Conservation (phyloP, 768 basidiomycete species). For the Cystobasidium onofrii region DNA sequence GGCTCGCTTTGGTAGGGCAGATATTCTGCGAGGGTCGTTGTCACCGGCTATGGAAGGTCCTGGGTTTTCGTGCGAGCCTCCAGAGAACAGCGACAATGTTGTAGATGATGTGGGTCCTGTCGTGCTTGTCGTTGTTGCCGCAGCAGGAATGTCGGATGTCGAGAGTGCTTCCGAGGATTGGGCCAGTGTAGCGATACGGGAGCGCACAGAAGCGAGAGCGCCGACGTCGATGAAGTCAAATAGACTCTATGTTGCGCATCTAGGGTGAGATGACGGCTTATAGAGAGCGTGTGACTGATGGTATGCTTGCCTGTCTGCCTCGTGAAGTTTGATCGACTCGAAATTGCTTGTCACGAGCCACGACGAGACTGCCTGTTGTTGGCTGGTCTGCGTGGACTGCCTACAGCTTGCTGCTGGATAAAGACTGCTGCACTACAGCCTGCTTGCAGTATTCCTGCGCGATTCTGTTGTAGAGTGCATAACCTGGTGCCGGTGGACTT, state of each 20-base stretch:
- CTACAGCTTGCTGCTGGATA: too few relatives aligned
- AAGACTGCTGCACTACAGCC: neutral
- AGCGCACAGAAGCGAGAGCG: neutral
- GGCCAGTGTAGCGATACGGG: neutral
- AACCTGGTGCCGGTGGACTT: neutral
- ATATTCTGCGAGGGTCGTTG: neutral
- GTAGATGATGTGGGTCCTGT: slow-evolving; percentile 3
- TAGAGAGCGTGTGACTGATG: too few relatives aligned
- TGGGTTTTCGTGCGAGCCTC: neutral
- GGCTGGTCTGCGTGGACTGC: neutral
- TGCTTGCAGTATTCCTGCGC: neutral
- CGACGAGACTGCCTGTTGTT: neutral
- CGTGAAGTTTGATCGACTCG: too few relatives aligned
- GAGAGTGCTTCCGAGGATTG: neutral
- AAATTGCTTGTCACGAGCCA: neutral
- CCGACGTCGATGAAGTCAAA: neutral
- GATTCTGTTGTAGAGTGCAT: neutral
- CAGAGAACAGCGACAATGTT: slow-evolving; percentile 4
- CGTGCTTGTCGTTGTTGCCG: neutral
- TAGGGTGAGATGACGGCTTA: too few relatives aligned
- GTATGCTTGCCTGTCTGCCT: too few relatives aligned
- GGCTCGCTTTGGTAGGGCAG: slow-evolving; percentile 20
- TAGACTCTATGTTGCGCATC: neutral
- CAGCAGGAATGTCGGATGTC: neutral
- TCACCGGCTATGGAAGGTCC: neutral